Evolutionary conservation across 805 yeast genomes (phyloP), one percentile per base, ranked within the genome.

Genomic region (Nakazawaea ishiwadae): DNA sequence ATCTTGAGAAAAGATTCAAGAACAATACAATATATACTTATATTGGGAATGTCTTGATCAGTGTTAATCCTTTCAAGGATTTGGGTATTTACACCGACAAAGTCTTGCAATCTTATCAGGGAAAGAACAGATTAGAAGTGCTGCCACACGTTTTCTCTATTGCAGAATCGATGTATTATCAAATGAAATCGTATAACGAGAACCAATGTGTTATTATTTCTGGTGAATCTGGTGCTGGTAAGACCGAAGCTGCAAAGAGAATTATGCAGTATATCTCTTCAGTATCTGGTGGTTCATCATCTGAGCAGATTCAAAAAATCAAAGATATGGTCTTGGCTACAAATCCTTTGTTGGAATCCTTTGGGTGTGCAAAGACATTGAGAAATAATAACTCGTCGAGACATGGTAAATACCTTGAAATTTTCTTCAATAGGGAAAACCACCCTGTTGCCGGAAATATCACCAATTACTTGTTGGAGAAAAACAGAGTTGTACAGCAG

Each of bases 91-190:
- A 93, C 64, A 88, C 97, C 6, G 84, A 79, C 37, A 81, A 79
- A 17, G 80, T 81, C 2, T 68, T 91, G 49, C 76, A 77, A 44
- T 69, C 83, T 15, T 93, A 93, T 58, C 79, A 81, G 60, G 96
- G 96, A 47, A 89, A 90, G 61, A 93, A 93, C 62, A 73, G 99
- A 54, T 69, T 93, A 45, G 99, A 93, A 65, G 96, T 85, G 21
- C 95, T 98, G 14, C 99, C 99, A 3, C 99, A 93, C 64, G 99
- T 93, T 23, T 93, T 83, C 63, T 96, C 98, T 40, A 89, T 93
- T 54, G 99, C 99, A 9, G 99, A 93, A 64, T 68, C 95, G 27
- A 89, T 93, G 96, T 93, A 84, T 63, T 91, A 93, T 65, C 86
- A 91, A 60, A 75, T 93, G 81, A 90, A 90, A 63, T 84, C 96